Conservation (phyloP, 176 grass and related monocot species). For the Thinopyrum elongatum region DNA sequence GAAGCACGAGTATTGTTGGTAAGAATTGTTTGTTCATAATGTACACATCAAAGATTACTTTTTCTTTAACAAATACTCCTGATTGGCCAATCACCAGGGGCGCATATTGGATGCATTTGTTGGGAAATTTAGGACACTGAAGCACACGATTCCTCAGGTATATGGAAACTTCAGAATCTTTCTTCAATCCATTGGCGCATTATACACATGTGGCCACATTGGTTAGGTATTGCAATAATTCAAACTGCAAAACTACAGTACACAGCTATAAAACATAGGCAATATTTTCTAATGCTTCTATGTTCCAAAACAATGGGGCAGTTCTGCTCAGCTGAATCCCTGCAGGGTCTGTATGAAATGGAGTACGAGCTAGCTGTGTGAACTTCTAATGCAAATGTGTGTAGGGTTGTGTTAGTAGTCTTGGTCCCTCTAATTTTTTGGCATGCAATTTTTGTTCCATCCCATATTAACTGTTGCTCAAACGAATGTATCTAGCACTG, state of each 20-base stretch:
- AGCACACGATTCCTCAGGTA: slow-evolving; percentile 94
- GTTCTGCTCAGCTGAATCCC: not conserved
- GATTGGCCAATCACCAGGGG: slow-evolving; percentile 48
- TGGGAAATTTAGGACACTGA: slow-evolving; percentile 92
- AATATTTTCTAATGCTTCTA: not conserved
- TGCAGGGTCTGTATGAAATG: not conserved
- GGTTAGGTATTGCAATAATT: not conserved
- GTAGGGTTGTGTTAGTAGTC: not conserved
- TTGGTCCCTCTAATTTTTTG: not conserved
- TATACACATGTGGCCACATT: not conserved
- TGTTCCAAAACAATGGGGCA: not conserved
- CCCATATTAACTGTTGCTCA: too few relatives aligned
- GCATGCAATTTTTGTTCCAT: not conserved
- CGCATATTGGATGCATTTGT: slow-evolving; percentile 99
- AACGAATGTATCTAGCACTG: too few relatives aligned
- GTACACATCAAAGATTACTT: not conserved
- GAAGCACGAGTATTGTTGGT: slow-evolving; percentile 96
- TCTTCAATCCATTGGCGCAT: not conserved
- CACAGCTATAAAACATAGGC: not conserved
- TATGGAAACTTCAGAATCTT: not conserved
- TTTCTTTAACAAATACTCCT: slow-evolving; percentile 14
- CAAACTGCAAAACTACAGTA: not conserved
- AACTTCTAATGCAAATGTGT: not conserved
- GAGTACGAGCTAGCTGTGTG: not conserved
- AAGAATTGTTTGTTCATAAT: slow-evolving; percentile 27